Evolutionary conservation across 768 basidiomycete species (phyloP).

Genomic region (Chalciporus sphaerocephalus): DNA sequence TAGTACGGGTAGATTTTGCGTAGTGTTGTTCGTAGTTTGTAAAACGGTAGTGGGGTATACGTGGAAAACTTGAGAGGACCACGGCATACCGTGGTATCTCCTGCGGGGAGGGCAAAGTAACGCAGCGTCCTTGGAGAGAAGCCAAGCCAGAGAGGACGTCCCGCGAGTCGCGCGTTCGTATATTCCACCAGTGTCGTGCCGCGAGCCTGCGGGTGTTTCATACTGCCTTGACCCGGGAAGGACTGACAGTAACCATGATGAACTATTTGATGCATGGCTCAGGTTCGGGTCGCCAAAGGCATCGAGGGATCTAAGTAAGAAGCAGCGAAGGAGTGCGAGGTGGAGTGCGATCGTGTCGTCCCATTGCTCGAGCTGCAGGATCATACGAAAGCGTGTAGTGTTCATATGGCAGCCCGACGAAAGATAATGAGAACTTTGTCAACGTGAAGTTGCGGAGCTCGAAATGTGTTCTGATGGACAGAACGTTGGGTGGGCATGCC

Average conservation of each 20-base stretch:
- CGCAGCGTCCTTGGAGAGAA: not conserved
- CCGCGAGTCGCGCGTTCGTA: not conserved
- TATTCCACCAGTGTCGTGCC: not conserved
- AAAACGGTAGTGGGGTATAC: not conserved
- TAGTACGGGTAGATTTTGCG: conserved; percentile 1
- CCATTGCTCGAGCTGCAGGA: conserved; percentile 6
- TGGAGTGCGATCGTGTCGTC: conserved; percentile 15
- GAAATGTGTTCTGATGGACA: too few relatives aligned
- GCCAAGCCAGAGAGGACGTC: not conserved
- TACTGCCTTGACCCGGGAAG: too few relatives aligned
- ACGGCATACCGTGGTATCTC: conserved; percentile 1
- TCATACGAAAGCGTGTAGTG: too few relatives aligned
- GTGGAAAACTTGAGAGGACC: not conserved
- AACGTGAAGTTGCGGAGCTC: too few relatives aligned
- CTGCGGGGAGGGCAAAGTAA: conserved; percentile 11
- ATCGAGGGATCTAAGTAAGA: conserved; percentile 3
- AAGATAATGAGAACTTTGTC: too few relatives aligned
- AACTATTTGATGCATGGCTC: not conserved
- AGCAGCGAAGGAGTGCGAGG: conserved; percentile 11
- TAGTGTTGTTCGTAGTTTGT: not conserved
- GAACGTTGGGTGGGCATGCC: too few relatives aligned
- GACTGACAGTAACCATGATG: not conserved
- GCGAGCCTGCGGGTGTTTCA: not conserved
- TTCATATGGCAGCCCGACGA: too few relatives aligned
- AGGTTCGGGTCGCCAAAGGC: not conserved